Conservation (phyloP, 345 rosid genomes). For the Diplotaxis tenuifolia region DNA sequence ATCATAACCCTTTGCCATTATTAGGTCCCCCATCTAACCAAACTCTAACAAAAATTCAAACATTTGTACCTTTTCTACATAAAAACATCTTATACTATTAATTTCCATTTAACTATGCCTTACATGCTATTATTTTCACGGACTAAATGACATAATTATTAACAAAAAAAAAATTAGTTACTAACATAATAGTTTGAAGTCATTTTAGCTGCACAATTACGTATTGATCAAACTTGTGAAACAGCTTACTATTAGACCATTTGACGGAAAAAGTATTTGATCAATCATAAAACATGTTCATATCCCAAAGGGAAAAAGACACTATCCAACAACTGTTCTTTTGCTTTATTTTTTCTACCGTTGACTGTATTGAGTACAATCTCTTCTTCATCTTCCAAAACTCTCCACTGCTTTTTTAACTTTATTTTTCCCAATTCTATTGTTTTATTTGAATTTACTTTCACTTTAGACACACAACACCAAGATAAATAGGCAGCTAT, state of each 20-base stretch:
- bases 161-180: background rate
- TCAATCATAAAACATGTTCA: conserved; percentile 23
- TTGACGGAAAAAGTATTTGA: background rate
- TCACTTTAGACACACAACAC: conserved; percentile 35
- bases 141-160: background rate
- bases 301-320: conserved; percentile 46
- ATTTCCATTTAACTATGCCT: background rate
- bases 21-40: conserved; percentile 47
- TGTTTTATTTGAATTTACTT: conserved; percentile 19
- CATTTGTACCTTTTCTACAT: conserved; percentile 9
- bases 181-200: background rate
- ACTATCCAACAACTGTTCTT: conserved; percentile 31
- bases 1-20: conserved; percentile 49
- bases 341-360: conserved; percentile 40
- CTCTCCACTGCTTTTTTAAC: conserved; percentile 25
- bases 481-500: conserved; percentile 34
- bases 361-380: conserved; percentile 53
- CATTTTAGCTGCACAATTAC: background rate
- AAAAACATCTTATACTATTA: background rate
- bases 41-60: conserved; percentile 39
- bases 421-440: conserved; percentile 7
- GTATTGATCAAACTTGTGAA: background rate
- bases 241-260: background rate
- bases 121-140: background rate
- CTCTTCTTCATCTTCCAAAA: conserved; percentile 41